phyloP scores from a whole-genome alignment of 1,284 basidiomycete species.

The Sporisorium reilianum region DNA sequence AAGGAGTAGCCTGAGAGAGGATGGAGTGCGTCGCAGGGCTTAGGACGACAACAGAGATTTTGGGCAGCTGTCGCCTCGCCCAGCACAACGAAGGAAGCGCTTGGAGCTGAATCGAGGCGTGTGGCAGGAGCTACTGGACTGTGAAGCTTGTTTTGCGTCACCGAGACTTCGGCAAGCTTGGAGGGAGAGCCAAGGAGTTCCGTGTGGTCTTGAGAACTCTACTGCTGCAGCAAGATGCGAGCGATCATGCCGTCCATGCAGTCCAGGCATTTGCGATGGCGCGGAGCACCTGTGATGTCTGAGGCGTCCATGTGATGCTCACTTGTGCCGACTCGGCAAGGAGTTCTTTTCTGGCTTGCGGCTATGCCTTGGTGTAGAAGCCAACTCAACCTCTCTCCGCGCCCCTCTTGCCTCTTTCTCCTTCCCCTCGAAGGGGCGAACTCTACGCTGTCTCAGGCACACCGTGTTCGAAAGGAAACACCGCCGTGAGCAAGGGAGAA shows the following conservation, averaged over 20 bases:
- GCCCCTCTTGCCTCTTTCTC: constrained; percentile 2
- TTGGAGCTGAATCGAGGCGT: too few relatives aligned
- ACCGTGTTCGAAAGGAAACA: not conserved
- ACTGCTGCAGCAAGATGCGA: not conserved
- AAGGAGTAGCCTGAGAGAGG: too few relatives aligned
- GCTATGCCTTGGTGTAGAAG: constrained; percentile 17
- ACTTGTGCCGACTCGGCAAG: not conserved
- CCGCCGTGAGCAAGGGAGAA: not conserved
- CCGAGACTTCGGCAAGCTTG: not conserved
- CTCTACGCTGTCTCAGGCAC: constrained; percentile 9
- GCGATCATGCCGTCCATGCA: constrained; percentile 2
- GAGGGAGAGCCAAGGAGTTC: not conserved
- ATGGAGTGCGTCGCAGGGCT: too few relatives aligned
- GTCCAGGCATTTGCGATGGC: not conserved
- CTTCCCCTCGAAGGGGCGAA: not conserved
- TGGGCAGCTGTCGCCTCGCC: too few relatives aligned
- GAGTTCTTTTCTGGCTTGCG: not conserved
- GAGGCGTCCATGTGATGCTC: constrained; percentile 2
- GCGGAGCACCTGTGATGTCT: not conserved
- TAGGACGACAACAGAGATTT: not conserved
- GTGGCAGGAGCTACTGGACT: not conserved
- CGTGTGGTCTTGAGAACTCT: constrained; percentile 3
- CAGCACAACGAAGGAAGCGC: not conserved
- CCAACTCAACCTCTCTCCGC: constrained; percentile 16
- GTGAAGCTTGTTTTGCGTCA: not conserved